phyloP scores from a whole-genome alignment of 306 rosid species.

The Styphnolobium japonicum region DNA sequence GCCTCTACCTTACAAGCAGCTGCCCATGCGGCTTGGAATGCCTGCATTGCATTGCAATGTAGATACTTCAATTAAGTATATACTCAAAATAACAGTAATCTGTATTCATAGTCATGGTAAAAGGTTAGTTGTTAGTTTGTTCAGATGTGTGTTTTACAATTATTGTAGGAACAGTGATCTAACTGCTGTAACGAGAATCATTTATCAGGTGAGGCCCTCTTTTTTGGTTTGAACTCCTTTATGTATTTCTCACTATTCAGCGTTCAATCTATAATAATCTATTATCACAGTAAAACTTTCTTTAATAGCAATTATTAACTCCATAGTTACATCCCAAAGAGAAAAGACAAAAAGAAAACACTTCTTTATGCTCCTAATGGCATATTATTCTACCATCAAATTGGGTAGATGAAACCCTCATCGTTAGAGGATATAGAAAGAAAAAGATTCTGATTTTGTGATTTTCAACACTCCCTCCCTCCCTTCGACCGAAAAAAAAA shows the following conservation, averaged over 20 bases:
- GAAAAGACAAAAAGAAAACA: slow-evolving; percentile 15
- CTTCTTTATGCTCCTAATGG: slow-evolving; percentile 4
- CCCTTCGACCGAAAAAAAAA: not conserved
- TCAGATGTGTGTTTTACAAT: slow-evolving; percentile 20
- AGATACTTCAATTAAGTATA: not conserved
- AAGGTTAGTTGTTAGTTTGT: slow-evolving; percentile 26
- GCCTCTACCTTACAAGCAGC: slow-evolving; percentile 80
- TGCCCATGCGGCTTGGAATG: slow-evolving; percentile 85
- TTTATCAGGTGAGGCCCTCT: slow-evolving; percentile 30
- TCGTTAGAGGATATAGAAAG: not conserved
- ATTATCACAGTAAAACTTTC: not conserved
- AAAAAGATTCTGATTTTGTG: slow-evolving; percentile 20
- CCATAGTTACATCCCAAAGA: not conserved
- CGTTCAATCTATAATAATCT: not conserved
- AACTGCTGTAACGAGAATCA: slow-evolving; percentile 56
- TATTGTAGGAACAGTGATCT: slow-evolving; percentile 41
- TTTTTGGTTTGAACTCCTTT: slow-evolving; percentile 13
- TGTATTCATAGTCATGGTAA: slow-evolving; percentile 11
- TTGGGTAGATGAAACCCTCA: not conserved
- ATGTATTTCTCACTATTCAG: not conserved
- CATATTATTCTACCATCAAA: slow-evolving; percentile 4
- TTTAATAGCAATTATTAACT: not conserved
- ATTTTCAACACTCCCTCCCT: not conserved
- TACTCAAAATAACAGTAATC: not conserved
- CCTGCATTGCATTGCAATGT: slow-evolving; percentile 61